Evolutionary conservation across 306 rosid species (phyloP), one percentile per base, ranked within the genome.

Genomic region (Cucurbita pepo): DNA sequence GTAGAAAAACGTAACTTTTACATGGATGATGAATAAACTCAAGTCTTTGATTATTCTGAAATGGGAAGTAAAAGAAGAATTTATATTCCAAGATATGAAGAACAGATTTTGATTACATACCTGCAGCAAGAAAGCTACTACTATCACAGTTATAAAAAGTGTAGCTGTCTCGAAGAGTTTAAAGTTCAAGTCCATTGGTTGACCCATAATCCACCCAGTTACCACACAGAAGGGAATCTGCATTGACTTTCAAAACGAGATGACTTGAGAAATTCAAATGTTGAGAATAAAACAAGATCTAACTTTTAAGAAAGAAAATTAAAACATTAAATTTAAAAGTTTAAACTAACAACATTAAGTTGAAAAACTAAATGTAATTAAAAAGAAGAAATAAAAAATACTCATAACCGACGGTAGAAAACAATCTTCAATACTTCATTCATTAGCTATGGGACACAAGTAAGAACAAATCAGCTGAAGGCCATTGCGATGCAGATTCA

Each of bases 161-260:
- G 88, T 82, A 38, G 89, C 88, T 4, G 97, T 89, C 89, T 91
- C 94, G 30, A 91, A 89, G 77, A 87, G 90, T 78, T 87, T 90
- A 48, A 91, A 91, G 85, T 91, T 87, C 65, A 87, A 79, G 87
- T 91, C 94, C 96, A 91, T 77, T 13, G 90, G 81, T 9, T 16
- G 83, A 51, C 91, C 94, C 83, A 76, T 81, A 48, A 87, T 86
- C 97, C 97, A 91, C 43, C 90, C 89, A 80, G 80, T 75, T 61
- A 89, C 82, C 36, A 91, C 97, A 64, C 86, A 87, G 80, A 86
- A 86, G 37, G 97, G 97, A 79, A 89, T 83, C 96, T 91, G 94
- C 96, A 86, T 7, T 44, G 56, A 77, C 45, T 2, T 54, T 47
- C 37, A 47, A 5, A 13, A 50, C 10, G 48, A 51, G 56, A 69